A percentile compares a stretch with the other conserved stretches of the same genome.
phyloP scores from a whole-genome alignment of 2,329 filamentous ascomycete genomes.

The Hyphodiscus sp. region DNA sequence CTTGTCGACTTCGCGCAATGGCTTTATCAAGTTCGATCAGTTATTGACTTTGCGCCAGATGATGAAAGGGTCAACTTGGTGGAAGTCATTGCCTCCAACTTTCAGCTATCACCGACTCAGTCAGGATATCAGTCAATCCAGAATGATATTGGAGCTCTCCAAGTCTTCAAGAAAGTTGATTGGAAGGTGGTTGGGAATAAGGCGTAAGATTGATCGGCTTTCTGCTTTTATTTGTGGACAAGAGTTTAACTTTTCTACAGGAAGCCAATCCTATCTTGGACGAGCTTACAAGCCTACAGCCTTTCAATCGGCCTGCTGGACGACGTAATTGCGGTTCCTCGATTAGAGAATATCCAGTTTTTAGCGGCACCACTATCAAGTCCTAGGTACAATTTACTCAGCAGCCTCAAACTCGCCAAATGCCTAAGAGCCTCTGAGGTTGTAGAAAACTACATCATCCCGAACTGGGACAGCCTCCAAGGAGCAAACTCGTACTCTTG shows the following conservation, averaged over 20 bases:
- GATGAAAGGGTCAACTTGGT: background rate
- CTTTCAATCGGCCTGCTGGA: conserved; percentile 13
- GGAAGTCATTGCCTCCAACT: background rate
- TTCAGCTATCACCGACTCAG: background rate
- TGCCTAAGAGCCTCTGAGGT: conserved; percentile 7
- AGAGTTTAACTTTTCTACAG: background rate
- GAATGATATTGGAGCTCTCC: background rate
- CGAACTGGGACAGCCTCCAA: conserved; percentile 13
- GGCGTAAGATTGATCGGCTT: conserved; percentile 6
- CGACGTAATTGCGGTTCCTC: conserved; percentile 9
- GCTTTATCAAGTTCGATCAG: conserved; percentile 2
- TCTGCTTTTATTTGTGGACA: background rate
- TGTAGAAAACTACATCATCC: conserved; percentile 17
- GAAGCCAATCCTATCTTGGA: conserved; percentile 6
- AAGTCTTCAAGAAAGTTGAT: conserved; percentile 13
- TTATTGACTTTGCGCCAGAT: background rate
- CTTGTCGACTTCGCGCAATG: conserved; percentile 9
- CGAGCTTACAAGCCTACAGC: conserved; percentile 3
- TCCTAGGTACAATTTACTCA: conserved; percentile 3
- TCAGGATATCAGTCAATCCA: background rate
- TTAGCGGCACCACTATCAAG: conserved; percentile 5
- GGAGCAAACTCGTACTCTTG: conserved; percentile 1
- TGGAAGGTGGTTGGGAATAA: conserved; percentile 4
- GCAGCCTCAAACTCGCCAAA: conserved; percentile 4
- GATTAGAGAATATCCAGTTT: conserved; percentile 14